Evolutionary conservation across 129 eudicot genomes (phyloP).

Genomic region (Flaveria robusta): DNA sequence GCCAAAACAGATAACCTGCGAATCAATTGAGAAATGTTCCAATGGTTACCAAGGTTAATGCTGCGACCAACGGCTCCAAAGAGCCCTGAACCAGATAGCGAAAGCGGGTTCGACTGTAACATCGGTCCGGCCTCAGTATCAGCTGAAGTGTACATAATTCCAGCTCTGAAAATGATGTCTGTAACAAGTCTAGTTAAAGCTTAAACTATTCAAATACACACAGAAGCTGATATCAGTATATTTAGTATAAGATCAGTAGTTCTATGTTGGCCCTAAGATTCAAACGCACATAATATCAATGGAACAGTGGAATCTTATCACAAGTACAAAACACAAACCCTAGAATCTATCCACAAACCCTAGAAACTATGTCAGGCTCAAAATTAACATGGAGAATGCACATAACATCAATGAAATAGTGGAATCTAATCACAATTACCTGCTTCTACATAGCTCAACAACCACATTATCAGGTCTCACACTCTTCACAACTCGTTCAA

Average conservation of each 20-base stretch:
- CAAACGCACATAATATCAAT: too few species aligned
- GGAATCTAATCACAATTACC: slow-evolving; percentile 47
- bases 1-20: slow-evolving; percentile 1
- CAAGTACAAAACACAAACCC: too few species aligned
- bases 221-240: neutral
- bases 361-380: neutral
- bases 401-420: neutral
- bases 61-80: slow-evolving; percentile 86
- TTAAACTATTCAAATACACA: slow-evolving; percentile 7
- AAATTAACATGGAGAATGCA: neutral
- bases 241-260: neutral
- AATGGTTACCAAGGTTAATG: slow-evolving; percentile 70
- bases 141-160: slow-evolving; percentile 86
- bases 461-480: slow-evolving; percentile 89
- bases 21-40: slow-evolving; percentile 9
- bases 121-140: slow-evolving; percentile 46
- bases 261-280: neutral
- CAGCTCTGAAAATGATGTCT: slow-evolving; percentile 91
- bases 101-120: slow-evolving; percentile 65
- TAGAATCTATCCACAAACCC: neutral
- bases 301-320: too few species aligned
- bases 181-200: slow-evolving; percentile 68
- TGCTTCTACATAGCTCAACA: slow-evolving; percentile 96
- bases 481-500: slow-evolving; percentile 70
- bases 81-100: slow-evolving; percentile 76